These are phyloP conservation scores for Globisporangium barbulae DNA, from an alignment of 352 stramenopile species.

Conservation along the genomic window DNA sequence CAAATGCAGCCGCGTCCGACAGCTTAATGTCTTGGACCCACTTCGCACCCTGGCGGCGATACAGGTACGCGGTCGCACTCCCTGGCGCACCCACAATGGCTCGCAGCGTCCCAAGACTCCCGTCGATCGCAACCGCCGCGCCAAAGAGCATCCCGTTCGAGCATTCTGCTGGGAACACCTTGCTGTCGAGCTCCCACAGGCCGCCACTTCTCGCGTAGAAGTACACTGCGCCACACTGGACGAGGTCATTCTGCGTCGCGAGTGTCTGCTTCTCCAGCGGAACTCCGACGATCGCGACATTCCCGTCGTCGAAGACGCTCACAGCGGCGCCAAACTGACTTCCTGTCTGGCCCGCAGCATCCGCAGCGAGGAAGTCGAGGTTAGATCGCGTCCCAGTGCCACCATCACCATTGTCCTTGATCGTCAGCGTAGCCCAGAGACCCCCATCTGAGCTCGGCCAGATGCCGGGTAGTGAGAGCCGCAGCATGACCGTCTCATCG, in stretches of 20 bases:
- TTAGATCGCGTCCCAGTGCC: conserved; percentile 72
- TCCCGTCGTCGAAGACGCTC: conserved; percentile 58
- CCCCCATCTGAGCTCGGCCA: conserved; percentile 87
- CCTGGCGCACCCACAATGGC: conserved; percentile 74
- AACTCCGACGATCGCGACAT: conserved; percentile 66
- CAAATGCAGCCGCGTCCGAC: conserved; percentile 30
- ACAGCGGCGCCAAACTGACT: conserved; percentile 54
- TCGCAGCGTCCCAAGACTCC: conserved; percentile 47
- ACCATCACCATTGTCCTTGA: conserved; percentile 91
- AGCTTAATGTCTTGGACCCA: conserved; percentile 56
- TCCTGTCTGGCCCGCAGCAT: conserved; percentile 24
- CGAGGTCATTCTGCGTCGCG: neutral
- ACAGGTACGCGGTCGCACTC: conserved; percentile 48
- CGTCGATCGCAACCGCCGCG: conserved; percentile 66
- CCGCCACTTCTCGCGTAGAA: conserved; percentile 63
- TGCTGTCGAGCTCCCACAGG: conserved; percentile 65
- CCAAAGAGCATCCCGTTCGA: conserved; percentile 51
- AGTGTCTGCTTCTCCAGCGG: conserved; percentile 39
- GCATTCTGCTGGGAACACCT: conserved; percentile 47
- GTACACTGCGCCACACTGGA: conserved; percentile 62
- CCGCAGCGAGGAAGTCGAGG: conserved; percentile 52
- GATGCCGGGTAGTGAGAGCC: conserved; percentile 90
- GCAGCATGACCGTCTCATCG: conserved; percentile 88
- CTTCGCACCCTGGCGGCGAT: conserved; percentile 22
- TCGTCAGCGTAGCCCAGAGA: conserved; percentile 86